Evolutionary conservation across 495 filamentous ascomycete species (phyloP).

Genomic region (Penicillium parvum): DNA sequence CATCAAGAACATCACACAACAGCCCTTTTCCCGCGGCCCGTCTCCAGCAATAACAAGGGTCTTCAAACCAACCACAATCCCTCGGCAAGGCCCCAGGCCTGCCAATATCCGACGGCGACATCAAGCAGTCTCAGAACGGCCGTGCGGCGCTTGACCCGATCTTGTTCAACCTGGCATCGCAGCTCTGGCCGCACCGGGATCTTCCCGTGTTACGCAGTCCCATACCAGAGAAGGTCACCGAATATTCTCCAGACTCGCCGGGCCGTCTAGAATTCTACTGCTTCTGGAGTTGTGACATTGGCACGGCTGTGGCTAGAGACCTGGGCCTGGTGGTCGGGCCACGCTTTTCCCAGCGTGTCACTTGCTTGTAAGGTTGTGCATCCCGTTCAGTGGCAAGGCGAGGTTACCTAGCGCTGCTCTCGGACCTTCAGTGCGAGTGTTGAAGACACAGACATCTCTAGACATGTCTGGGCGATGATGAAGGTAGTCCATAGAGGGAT

Average conservation of each 20-base stretch:
- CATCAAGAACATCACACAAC: conserved; percentile 11
- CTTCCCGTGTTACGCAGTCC: background rate
- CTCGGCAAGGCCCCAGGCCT: conserved; percentile 8
- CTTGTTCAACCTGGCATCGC: conserved; percentile 11
- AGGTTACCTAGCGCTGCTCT: conserved; percentile 18
- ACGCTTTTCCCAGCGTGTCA: conserved; percentile 19
- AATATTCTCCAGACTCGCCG: conserved; percentile 15
- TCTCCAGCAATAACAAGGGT: conserved; percentile 10
- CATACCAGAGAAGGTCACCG: conserved; percentile 15
- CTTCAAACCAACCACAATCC: conserved; percentile 14
- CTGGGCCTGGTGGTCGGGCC: conserved; percentile 18
- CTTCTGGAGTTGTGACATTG: conserved; percentile 6
- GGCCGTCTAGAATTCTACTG: conserved; percentile 13
- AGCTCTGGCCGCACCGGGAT: conserved; percentile 6
- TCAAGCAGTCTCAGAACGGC: conserved; percentile 15
- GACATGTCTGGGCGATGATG: background rate
- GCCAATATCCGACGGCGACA: conserved; percentile 20
- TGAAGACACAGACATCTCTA: conserved; percentile 6
- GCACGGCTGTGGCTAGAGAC: conserved; percentile 14
- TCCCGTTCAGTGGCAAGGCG: conserved; percentile 11
- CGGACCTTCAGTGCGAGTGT: conserved; percentile 5
- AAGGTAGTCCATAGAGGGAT: conserved; percentile 17
- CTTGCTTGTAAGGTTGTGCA: conserved; percentile 1
- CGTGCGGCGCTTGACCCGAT: conserved; percentile 10
- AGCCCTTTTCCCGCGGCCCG: conserved; percentile 11